phyloP scores from a whole-genome alignment of 495 filamentous ascomycete species.

The Penicillium crystallinum region DNA sequence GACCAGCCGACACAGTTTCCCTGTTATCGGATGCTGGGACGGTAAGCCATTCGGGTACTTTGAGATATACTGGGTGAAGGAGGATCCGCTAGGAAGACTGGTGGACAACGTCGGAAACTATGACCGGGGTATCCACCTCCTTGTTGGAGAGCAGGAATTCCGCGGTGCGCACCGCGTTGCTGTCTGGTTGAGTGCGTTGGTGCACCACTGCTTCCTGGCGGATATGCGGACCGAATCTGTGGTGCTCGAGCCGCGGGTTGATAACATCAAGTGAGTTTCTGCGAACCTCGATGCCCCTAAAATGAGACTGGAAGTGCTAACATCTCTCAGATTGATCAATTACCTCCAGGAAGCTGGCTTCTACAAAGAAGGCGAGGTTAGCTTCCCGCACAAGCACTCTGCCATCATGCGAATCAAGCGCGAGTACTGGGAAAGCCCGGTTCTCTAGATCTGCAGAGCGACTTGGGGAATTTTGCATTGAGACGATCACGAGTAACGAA shows the following conservation, averaged over 20 bases:
- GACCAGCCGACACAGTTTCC: conserved; percentile 70
- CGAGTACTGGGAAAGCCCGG: conserved; percentile 81
- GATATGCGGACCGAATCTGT: conserved; percentile 80
- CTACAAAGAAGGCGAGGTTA: conserved; percentile 79
- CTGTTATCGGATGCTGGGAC: conserved; percentile 90
- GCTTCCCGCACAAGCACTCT: conserved; percentile 89
- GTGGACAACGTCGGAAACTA: conserved; percentile 66
- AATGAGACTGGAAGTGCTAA: conserved; percentile 3
- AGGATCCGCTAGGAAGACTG: conserved; percentile 69
- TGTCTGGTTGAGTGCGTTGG: conserved; percentile 76
- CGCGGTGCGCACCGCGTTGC: conserved; percentile 68
- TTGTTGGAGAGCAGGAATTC: conserved; percentile 92
- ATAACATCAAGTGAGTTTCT: conserved; percentile 76
- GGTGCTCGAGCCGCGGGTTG: conserved; percentile 82
- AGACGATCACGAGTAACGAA: conserved; percentile 9
- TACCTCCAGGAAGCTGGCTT: conserved; percentile 76
- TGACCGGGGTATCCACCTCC: conserved; percentile 80
- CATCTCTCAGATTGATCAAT: conserved; percentile 59
- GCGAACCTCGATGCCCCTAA: not conserved
- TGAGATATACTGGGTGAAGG: conserved; percentile 98
- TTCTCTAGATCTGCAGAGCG: conserved; percentile 41
- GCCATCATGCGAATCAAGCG: conserved; percentile 78
- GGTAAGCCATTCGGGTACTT: conserved; percentile 96
- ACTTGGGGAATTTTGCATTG: conserved; percentile 12
- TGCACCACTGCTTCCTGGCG: conserved; percentile 75